Conservation (phyloP, 2,329 filamentous ascomycete genomes). For the Aplosporella prunicola region DNA sequence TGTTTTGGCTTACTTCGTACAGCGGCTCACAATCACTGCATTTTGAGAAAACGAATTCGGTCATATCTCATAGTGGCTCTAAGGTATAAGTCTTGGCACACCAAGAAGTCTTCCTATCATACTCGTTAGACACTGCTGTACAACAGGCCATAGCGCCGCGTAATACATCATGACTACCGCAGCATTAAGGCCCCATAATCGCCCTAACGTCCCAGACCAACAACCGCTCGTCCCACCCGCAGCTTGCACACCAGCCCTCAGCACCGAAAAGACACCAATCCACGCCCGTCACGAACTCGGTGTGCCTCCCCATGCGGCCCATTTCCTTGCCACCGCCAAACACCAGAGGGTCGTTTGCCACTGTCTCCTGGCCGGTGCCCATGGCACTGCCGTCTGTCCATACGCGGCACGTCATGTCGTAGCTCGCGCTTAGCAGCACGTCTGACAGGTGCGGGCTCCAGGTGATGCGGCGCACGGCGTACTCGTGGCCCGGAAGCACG, state of each 20-base stretch:
- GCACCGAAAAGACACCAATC: conserved; percentile 97
- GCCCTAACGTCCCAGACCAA: conserved; percentile 83
- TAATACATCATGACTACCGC: neutral
- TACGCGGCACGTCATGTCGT: conserved; percentile 94
- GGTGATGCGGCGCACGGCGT: conserved; percentile 73
- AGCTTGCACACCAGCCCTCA: conserved; percentile 91
- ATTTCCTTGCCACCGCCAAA: conserved; percentile 56
- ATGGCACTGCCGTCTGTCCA: conserved; percentile 73
- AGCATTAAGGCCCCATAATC: conserved; percentile 39
- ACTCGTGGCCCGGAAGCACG: conserved; percentile 76
- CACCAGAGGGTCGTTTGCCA: conserved; percentile 28
- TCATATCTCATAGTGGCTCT: no score
- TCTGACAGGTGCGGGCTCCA: conserved; percentile 95
- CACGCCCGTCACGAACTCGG: conserved; percentile 90
- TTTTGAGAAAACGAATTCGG: no score
- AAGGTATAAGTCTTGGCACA: neutral
- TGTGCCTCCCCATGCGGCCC: conserved; percentile 83
- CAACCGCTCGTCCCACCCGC: conserved; percentile 87
- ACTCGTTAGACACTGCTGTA: neutral
- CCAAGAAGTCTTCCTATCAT: neutral
- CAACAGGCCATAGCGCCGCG: conserved; percentile 1
- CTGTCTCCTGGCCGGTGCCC: conserved; percentile 28
- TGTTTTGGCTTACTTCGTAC: no score
- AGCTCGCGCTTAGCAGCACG: conserved; percentile 78
- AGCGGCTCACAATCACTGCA: no score